phyloP scores from a whole-genome alignment of 768 basidiomycete species.

The Boletus pseudo-olivaceus region DNA sequence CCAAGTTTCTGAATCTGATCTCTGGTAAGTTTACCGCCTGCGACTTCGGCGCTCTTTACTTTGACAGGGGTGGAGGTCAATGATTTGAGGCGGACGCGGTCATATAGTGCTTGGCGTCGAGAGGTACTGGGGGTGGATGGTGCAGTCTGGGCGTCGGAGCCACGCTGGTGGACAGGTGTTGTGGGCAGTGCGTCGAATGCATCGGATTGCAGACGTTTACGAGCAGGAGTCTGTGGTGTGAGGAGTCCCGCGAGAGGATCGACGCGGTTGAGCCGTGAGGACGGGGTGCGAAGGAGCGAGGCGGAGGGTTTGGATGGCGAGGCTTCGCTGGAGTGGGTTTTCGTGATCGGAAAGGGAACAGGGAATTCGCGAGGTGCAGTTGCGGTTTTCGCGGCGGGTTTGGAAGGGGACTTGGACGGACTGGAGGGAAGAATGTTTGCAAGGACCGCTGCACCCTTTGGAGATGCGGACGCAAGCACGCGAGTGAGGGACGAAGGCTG shows the following conservation, averaged over 20 bases:
- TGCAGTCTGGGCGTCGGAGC: slow-evolving; percentile 49
- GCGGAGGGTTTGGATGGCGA: slow-evolving; percentile 48
- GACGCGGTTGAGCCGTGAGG: slow-evolving; percentile 39
- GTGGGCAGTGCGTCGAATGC: slow-evolving; percentile 44
- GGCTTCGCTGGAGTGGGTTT: slow-evolving; percentile 30
- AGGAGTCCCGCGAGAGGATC: slow-evolving; percentile 36
- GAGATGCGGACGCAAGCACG: slow-evolving; percentile 69
- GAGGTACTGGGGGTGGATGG: slow-evolving; percentile 71
- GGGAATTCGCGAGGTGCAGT: slow-evolving; percentile 12
- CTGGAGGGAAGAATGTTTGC: slow-evolving; percentile 32
- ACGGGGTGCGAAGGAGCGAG: slow-evolving; percentile 65
- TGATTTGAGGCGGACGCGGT: slow-evolving; percentile 73
- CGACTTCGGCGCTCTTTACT: slow-evolving; percentile 36
- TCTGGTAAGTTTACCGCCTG: slow-evolving; percentile 49
- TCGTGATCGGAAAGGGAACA: slow-evolving; percentile 47
- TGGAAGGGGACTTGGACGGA: slow-evolving; percentile 40
- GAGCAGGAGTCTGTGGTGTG: slow-evolving; percentile 37
- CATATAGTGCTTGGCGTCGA: slow-evolving; percentile 75
- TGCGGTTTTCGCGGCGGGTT: slow-evolving; percentile 30
- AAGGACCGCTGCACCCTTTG: slow-evolving; percentile 45
- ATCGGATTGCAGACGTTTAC: slow-evolving; percentile 44
- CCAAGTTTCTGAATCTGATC: slow-evolving; percentile 68
- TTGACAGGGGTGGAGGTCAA: slow-evolving; percentile 67
- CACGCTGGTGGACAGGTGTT: slow-evolving; percentile 66
- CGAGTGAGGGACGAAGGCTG: slow-evolving; percentile 70